phyloP scores from a whole-genome alignment of 2,329 filamentous ascomycete genomes.

The Knoxdaviesia proteae region DNA sequence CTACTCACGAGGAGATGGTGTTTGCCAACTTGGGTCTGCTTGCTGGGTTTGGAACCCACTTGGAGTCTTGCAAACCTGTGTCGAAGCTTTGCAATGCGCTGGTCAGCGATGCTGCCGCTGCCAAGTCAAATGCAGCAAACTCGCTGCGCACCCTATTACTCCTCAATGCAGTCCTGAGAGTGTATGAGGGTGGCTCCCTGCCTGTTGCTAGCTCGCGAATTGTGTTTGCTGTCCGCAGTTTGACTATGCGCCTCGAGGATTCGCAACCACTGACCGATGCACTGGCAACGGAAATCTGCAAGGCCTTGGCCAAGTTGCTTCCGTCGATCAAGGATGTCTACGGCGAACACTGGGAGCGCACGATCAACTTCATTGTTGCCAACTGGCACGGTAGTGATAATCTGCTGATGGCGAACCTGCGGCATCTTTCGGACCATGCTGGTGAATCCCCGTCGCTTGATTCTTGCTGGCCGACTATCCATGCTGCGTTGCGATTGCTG shows the following conservation, averaged over 20 bases:
- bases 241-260: slow-evolving; percentile 49
- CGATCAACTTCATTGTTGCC: slow-evolving; percentile 25
- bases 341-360: slow-evolving; percentile 64
- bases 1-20: no score
- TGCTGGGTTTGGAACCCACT: slow-evolving; percentile 27
- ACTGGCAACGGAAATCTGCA: slow-evolving; percentile 29
- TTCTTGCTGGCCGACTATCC: slow-evolving; percentile 35
- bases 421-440: slow-evolving; percentile 28
- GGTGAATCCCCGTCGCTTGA: slow-evolving; percentile 20
- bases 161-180: slow-evolving; percentile 27
- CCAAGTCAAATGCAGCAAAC: slow-evolving; percentile 19
- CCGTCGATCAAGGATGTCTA: slow-evolving; percentile 66
- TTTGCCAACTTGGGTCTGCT: slow-evolving; percentile 29
- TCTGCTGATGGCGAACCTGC: not conserved
- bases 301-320: slow-evolving; percentile 39
- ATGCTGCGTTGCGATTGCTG: slow-evolving; percentile 55
- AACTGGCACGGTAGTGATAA: not conserved
- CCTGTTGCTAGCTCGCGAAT: slow-evolving; percentile 46
- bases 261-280: slow-evolving; percentile 20
- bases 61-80: slow-evolving; percentile 24
- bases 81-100: slow-evolving; percentile 37
- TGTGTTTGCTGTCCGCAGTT: slow-evolving; percentile 64
- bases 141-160: slow-evolving; percentile 28
- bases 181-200: slow-evolving; percentile 30
- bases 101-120: slow-evolving; percentile 36